Evolutionary conservation across 2,329 filamentous ascomycete genomes (phyloP), one percentile per base, ranked within the genome.

Genomic region (Cytospora piceae): DNA sequence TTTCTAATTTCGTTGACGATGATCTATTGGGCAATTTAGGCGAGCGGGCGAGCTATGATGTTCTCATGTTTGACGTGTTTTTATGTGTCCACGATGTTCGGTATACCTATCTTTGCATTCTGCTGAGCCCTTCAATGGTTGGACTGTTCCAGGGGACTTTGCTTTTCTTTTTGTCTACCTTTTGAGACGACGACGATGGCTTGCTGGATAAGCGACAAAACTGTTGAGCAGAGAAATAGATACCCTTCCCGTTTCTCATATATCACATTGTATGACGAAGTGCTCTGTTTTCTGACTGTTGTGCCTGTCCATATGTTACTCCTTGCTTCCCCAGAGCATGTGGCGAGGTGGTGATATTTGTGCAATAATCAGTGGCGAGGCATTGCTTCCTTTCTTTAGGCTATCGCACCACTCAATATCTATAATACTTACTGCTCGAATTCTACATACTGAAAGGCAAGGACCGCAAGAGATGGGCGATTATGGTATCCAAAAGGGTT

Each of bases 161-260:
- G 5, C 2, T 1, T n/a, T 24, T 17, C 22, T 32, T 15, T 6
- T 14, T 17, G 24, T 57, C 52, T 32, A 32, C n/a, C 51, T 34
- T 17, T 14, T 11, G 37, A 39, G 56, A 37, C 22, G 56, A 37
- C 22, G 56, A 42, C 29, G 42, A 55, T 12, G 51, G 51, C 24
- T 27, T 61, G 34, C 37, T 58, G 46, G 62, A 46, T 37, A 39
- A 65, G 55, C 61, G 61, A 39, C 29, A 58, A 55, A 37, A 49
- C 24, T 54, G 37, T 64, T 61, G 57, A 52, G 57, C 62, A 20
- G 51, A 63, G 39, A 39, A 15, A 20, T 42, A 15, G 59, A 66
- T 63, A 63, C 64, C 64, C 64, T 58, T 53, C 14, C 22, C 58
- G 29, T 56, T 39, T 53, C 51, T 52, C 57, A 53, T 57, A 31